phyloP scores from a whole-genome alignment of 768 basidiomycete species.

The Pleurotus giganteus region DNA sequence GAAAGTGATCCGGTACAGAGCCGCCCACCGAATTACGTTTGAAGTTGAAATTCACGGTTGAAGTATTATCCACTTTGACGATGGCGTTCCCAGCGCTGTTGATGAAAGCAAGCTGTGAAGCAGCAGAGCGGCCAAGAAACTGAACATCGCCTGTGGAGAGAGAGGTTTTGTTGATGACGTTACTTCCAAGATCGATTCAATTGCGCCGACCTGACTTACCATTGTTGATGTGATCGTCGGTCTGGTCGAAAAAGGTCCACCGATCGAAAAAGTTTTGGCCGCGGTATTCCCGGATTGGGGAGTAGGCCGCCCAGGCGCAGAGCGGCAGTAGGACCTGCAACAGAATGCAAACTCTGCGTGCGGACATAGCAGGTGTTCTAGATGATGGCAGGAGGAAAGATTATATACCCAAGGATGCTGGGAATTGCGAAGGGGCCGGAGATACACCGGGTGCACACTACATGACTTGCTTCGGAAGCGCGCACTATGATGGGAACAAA shows the following conservation, averaged over 20 bases:
- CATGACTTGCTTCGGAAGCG: too few species aligned
- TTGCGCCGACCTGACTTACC: slow-evolving; percentile 69
- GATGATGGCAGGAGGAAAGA: too few species aligned
- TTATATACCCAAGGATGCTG: too few species aligned
- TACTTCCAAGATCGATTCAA: slow-evolving; percentile 31
- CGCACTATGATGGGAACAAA: too few species aligned
- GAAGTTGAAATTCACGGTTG: slow-evolving; percentile 46
- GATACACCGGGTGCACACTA: too few species aligned
- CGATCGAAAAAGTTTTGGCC: slow-evolving; percentile 62
- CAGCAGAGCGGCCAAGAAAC: slow-evolving; percentile 50
- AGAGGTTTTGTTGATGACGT: background rate
- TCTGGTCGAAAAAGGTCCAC: slow-evolving; percentile 61
- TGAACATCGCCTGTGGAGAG: slow-evolving; percentile 18
- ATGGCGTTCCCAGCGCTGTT: slow-evolving; percentile 67
- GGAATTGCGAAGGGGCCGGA: too few species aligned
- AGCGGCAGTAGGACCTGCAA: background rate
- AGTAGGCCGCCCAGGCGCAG: slow-evolving; percentile 35
- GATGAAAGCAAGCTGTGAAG: slow-evolving; percentile 56
- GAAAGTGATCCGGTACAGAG: slow-evolving; percentile 48
- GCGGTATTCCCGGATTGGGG: slow-evolving; percentile 52
- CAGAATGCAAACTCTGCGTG: too few species aligned
- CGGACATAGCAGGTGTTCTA: too few species aligned
- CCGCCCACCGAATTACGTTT: slow-evolving; percentile 71
- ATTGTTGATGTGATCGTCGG: slow-evolving; percentile 40
- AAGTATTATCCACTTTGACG: slow-evolving; percentile 73